phyloP scores from a whole-genome alignment of 345 rosid species.

The Mangifera indica region DNA sequence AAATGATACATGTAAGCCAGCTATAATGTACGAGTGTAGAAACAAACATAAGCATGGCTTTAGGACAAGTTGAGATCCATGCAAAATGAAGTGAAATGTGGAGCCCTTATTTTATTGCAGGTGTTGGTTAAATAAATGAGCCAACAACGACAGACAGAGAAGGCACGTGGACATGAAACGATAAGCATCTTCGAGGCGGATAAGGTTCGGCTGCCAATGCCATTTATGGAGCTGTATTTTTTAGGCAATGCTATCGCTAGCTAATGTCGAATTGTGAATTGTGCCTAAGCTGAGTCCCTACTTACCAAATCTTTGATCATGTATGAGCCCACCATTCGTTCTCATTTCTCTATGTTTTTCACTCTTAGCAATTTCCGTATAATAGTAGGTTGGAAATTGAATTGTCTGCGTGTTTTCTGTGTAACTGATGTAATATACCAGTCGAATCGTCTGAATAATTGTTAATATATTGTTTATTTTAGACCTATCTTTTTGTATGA shows the following conservation, averaged over 20 bases:
- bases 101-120: not conserved
- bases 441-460: too few relatives aligned
- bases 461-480: too few relatives aligned
- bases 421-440: too few relatives aligned
- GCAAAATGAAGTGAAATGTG: slow-evolving; percentile 14
- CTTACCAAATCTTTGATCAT: not conserved
- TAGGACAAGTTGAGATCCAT: too few relatives aligned
- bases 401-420: too few relatives aligned
- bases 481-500: too few relatives aligned
- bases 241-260: not conserved
- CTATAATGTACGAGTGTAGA: too few relatives aligned
- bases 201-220: slow-evolving; percentile 7
- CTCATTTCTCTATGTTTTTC: not conserved
- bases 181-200: slow-evolving; percentile 7
- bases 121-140: not conserved
- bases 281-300: not conserved
- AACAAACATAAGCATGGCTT: not conserved
- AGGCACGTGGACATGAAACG: not conserved
- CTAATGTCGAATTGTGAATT: not conserved
- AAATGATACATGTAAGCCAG: too few relatives aligned
- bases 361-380: too few relatives aligned
- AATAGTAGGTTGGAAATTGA: too few relatives aligned
- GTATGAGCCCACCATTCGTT: not conserved
- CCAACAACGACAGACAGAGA: slow-evolving; percentile 14
- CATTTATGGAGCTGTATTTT: not conserved